phyloP scores from a whole-genome alignment of 495 filamentous ascomycete species.

The Aspergillus affinis region DNA sequence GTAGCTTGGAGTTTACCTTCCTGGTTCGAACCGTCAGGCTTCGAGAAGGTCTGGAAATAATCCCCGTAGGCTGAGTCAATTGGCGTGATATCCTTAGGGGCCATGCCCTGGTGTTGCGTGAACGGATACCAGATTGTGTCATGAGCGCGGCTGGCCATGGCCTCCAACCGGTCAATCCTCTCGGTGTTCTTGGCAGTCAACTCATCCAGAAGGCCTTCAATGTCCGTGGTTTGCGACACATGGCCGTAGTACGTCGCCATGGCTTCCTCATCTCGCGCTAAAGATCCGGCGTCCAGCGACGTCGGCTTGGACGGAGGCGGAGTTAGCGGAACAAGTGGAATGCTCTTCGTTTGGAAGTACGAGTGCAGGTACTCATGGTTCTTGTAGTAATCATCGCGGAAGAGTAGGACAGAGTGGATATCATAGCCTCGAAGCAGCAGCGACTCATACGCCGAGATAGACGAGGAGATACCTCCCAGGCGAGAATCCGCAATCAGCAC shows the following conservation, averaged over 20 bases:
- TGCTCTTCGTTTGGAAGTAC: slow-evolving; percentile 60
- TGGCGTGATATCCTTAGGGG: slow-evolving; percentile 56
- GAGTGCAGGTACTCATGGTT: slow-evolving; percentile 63
- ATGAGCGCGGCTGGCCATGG: slow-evolving; percentile 57
- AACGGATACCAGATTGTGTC: slow-evolving; percentile 77
- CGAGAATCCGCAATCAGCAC: slow-evolving; percentile 68
- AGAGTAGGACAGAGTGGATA: slow-evolving; percentile 62
- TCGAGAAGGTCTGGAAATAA: slow-evolving; percentile 62
- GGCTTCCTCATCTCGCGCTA: slow-evolving; percentile 46
- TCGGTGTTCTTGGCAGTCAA: slow-evolving; percentile 47
- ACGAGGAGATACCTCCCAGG: slow-evolving; percentile 71
- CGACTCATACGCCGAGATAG: slow-evolving; percentile 74
- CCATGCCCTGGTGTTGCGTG: slow-evolving; percentile 68
- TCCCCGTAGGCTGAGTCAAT: slow-evolving; percentile 78
- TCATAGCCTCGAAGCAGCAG: slow-evolving; percentile 73
- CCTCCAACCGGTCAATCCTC: slow-evolving; percentile 55
- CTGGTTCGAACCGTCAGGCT: slow-evolving; percentile 7
- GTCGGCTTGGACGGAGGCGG: slow-evolving; percentile 48
- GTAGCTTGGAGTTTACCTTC: slow-evolving; percentile 50
- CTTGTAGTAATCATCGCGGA: slow-evolving; percentile 58
- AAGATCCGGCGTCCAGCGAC: slow-evolving; percentile 27
- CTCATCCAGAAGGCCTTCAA: slow-evolving; percentile 41
- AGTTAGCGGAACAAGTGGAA: slow-evolving; percentile 53
- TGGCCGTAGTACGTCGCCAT: slow-evolving; percentile 60
- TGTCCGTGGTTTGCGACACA: slow-evolving; percentile 36